phyloP scores from a whole-genome alignment of 257 asterid genomes.

The Penstemon eatonii region DNA sequence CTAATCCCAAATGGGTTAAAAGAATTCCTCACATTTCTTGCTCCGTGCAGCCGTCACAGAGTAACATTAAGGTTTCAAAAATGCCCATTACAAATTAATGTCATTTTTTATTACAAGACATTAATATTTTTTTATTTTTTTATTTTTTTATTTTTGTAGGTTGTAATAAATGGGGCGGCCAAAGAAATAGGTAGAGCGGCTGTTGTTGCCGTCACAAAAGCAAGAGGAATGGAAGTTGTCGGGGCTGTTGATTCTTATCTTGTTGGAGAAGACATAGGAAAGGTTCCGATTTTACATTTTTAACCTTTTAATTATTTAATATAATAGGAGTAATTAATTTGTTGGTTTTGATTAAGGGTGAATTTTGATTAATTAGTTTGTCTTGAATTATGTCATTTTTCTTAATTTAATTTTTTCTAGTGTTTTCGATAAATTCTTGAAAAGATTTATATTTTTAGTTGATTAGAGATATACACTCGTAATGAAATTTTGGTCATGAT shows the following conservation, averaged over 20 bases:
- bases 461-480: too few species aligned
- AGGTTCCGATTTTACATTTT: slow-evolving; percentile 34
- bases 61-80: slow-evolving; percentile 58
- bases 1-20: slow-evolving; percentile 4
- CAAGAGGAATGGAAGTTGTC: slow-evolving; percentile 92
- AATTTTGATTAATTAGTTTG: neutral
- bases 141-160: slow-evolving; percentile 30
- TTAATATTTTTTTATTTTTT: neutral
- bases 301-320: neutral
- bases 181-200: slow-evolving; percentile 92
- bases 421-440: too few species aligned
- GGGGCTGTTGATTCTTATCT: slow-evolving; percentile 78
- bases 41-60: slow-evolving; percentile 55
- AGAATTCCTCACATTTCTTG: slow-evolving; percentile 41
- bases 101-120: too few species aligned
- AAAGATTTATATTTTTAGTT: too few species aligned
- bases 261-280: slow-evolving; percentile 83
- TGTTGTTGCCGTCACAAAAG: slow-evolving; percentile 74
- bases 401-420: too few species aligned
- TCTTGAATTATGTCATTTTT: neutral
- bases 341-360: neutral
- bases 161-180: slow-evolving; percentile 83
- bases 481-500: too few species aligned
- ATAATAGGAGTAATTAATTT: neutral
- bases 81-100: neutral